Base-by-base conservation (phyloP, 2,329 filamentous ascomycete species). In the Aspergillus hortae region DNA sequence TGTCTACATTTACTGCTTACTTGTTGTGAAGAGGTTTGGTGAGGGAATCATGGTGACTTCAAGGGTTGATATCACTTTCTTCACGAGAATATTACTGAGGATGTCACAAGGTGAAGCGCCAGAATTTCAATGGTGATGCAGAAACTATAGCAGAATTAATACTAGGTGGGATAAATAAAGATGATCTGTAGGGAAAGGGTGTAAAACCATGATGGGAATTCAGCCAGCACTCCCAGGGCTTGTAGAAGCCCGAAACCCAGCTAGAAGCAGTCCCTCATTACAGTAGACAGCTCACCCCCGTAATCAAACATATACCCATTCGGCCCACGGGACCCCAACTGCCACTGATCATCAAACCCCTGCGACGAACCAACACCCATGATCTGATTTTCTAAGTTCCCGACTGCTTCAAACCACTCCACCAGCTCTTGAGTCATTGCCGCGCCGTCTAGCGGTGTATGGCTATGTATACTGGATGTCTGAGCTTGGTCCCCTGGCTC, bases 331-430 rank as follows among this genome's bases (percentile, higher is more conserved):
- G 23, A 23, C 14, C 52, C 47, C 15, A 58, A 54, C 30, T 61
- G 57, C 51, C 62, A 61, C 5, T 48, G 46, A 21, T 57, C 56
- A n/a, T 65, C 57, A 12, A 58, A 46, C 2, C 56, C 35, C 17
- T 61, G 57, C 7, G 65, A 9, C 6, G 27, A 49, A 4, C 67
- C 69, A 10, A 67, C 61, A 1, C 66, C 63, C 56, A 68, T 63
- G n/a, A 74, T 66, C 54, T 73, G 68, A 35, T 72, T 69, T n/a
- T 71, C 69, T 44, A 77, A 76, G 0, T 77, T 80, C 0, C 82
- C 83, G 2, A 82, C 82, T 10, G 82, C 80, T 61, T 86, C 83
- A 53, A 86, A 86, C 61, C 85, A 70, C 53, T 76, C 81, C 48
- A 81, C 84, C 46, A 86, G 62, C 61, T 86, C 83, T 51, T 80